A percentile compares a stretch with the other conserved stretches of the same genome.
Conservation (phyloP, 306 rosid genomes). For the Prunus kanzakura region DNA sequence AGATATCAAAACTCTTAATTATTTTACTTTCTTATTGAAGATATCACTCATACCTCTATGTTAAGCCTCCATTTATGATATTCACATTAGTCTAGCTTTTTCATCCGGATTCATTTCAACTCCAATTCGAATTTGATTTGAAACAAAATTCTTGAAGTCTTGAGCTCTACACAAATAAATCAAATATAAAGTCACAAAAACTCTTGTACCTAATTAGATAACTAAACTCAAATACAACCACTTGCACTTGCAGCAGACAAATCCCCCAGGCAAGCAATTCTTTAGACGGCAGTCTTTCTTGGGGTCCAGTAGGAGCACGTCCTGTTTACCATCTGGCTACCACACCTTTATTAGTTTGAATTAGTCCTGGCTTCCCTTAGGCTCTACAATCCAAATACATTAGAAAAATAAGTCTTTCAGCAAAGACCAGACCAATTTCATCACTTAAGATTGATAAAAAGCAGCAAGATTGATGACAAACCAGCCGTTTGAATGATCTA, state of each 20-base stretch:
- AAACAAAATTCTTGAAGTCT: too few relatives aligned
- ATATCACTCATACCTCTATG: too few relatives aligned
- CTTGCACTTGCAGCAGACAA: conserved; percentile 10
- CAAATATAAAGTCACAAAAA: too few relatives aligned
- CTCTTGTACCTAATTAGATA: too few relatives aligned
- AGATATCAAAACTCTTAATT: too few relatives aligned
- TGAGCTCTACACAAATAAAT: too few relatives aligned
- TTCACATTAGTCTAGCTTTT: too few relatives aligned
- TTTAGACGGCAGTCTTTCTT: background rate
- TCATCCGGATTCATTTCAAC: too few relatives aligned
- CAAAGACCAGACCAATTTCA: conserved; percentile 1
- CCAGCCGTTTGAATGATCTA: conserved; percentile 92
- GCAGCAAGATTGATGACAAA: conserved; percentile 29
- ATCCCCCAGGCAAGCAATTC: background rate
- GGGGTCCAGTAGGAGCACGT: background rate
- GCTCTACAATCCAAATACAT: conserved; percentile 43
- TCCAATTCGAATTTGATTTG: too few relatives aligned
- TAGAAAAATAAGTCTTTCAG: conserved; percentile 6
- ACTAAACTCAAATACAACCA: conserved; percentile 13
- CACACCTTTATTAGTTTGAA: conserved; percentile 32
- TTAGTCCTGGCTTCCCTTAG: conserved; percentile 57
- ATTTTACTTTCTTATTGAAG: too few relatives aligned
- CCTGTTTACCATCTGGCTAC: background rate
- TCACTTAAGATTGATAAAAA: conserved; percentile 13
- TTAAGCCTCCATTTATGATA: too few relatives aligned